phyloP scores from a whole-genome alignment of 2,329 filamentous ascomycete genomes.

The Colletotrichum paranaense region DNA sequence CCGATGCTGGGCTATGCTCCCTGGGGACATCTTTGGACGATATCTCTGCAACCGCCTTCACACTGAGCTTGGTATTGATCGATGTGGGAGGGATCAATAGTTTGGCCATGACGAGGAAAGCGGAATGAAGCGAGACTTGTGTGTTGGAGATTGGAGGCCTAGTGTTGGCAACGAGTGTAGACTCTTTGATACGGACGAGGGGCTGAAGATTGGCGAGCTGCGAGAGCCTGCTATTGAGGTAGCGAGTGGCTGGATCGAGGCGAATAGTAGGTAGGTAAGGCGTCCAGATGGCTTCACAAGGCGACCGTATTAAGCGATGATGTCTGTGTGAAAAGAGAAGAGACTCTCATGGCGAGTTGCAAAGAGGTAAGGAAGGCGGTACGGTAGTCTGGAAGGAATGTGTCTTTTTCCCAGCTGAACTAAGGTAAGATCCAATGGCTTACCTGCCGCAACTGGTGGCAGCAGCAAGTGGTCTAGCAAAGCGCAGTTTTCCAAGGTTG shows the following conservation, averaged over 20 bases:
- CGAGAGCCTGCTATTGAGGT: no score
- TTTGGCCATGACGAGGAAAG: neutral
- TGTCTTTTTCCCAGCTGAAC: neutral
- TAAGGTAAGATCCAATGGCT: neutral
- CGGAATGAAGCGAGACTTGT: neutral
- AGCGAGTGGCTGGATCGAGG: neutral
- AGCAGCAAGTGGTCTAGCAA: neutral
- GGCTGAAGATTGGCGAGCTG: neutral
- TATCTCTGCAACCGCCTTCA: neutral
- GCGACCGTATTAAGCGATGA: neutral
- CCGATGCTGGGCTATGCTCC: conserved; percentile 2
- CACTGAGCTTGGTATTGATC: neutral
- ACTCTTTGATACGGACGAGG: neutral
- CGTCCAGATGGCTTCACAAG: neutral
- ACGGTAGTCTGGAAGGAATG: neutral
- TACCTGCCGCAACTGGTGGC: neutral
- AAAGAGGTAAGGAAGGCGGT: neutral
- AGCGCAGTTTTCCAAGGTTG: neutral
- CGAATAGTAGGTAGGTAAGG: neutral
- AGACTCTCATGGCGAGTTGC: conserved; percentile 11
- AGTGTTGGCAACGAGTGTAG: neutral
- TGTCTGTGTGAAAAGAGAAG: conserved; percentile 1
- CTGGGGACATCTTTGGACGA: conserved; percentile 1
- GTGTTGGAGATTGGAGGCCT: neutral
- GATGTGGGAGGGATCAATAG: neutral